Base-by-base conservation (phyloP, 352 stramenopile genomes). In the Pythium aristosporum region DNA sequence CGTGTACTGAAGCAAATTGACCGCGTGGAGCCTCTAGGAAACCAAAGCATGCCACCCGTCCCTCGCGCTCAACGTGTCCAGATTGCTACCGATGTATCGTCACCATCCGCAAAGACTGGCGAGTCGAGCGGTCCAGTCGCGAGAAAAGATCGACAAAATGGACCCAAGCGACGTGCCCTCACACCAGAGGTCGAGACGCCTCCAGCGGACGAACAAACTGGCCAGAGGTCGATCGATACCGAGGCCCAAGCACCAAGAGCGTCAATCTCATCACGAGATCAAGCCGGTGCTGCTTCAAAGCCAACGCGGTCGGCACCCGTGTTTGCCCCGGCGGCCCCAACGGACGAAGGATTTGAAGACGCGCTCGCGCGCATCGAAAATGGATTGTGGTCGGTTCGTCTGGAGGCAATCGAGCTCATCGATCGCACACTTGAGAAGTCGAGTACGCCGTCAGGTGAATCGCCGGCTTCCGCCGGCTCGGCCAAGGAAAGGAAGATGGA, bases 371-470 rank as follows among this genome's bases (percentile, higher is more conserved):
- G 69, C 9, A 59, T 91, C 20, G 74, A 86, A 13, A 83, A 74
- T 52, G 79, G 56, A 18, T 76, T 75, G 3, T 94, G 86, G 86
- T 90, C 80, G 8, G 72, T 76, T 13, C 83, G 86, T 37, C 65
- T 92, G 28, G 80, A 91, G 18, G 79, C 84, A 21, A 63, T 86
- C 12, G 72, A 89, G 41, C 76, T 44, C 15, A 73, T 73, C 44
- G 67, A 68, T 63, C 60, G 67, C 6, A 46, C 25, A 15, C 59
- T 69, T 25, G 55, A 69, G 39, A 71, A 63, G 39, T 51, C 46
- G 6, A 55, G 7, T 11, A 16, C 42, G 3, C 15, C 37, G 18
- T 23, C 43, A 0, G 13, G 16, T 16, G n/a, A 57, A 0, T n/a
- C 23, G 7, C 23, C 32, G 6, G 6, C 12, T 39, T 10, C 11